Conservation (phyloP, 345 rosid genomes). For the Brassica cretica region DNA sequence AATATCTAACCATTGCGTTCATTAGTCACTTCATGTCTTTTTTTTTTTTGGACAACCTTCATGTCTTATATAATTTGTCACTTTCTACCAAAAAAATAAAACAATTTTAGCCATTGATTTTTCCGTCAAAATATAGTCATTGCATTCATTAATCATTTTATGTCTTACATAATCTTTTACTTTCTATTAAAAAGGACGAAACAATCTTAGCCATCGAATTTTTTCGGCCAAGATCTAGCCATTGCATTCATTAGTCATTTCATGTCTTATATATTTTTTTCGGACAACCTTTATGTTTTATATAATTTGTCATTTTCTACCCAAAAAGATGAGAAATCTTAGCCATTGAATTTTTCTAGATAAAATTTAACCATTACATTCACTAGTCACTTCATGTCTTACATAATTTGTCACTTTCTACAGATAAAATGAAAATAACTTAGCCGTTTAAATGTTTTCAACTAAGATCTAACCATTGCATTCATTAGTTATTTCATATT, state of each 20-base stretch:
- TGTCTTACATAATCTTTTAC: background rate
- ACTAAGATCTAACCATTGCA: background rate
- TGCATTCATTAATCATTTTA: background rate
- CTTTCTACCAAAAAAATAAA: no score
- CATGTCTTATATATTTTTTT: no score
- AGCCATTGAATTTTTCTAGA: background rate
- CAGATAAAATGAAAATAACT: background rate
- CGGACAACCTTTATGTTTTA: no score
- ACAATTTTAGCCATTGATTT: no score
- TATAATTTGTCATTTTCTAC: background rate
- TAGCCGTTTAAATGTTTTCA: background rate
- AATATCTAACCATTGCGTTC: no score
- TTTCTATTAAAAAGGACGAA: background rate
- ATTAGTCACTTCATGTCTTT: background rate
- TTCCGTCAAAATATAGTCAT: background rate
- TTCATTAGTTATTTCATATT: background rate
- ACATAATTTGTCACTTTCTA: background rate
- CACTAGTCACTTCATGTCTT: background rate
- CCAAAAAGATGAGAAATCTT: background rate
- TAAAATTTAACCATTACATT: background rate
- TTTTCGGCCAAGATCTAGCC: background rate
- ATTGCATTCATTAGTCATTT: background rate
- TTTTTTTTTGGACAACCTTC: no score
- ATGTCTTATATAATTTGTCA: no score
- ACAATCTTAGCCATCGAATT: background rate